Base-by-base conservation (phyloP, 2,329 filamentous ascomycete species). In the Aspergillus ochraceoroseus region DNA sequence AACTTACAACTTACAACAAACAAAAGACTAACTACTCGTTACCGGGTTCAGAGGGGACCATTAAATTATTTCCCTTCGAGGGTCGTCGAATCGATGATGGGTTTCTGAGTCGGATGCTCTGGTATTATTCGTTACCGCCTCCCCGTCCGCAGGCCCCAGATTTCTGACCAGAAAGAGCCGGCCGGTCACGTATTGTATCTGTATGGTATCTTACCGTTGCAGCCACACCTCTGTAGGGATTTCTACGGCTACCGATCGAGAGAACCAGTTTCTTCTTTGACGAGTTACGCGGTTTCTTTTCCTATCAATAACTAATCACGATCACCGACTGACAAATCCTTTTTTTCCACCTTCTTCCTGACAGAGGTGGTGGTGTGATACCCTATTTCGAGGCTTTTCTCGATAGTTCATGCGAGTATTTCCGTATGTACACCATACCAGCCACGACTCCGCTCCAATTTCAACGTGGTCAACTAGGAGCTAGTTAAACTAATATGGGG, bases 201-300 rank as follows among this genome's bases (percentile, higher is more conserved):
- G 29, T 38, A 43, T 33, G 13, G 46, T 47, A 44, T 41, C 29
- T 32, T 51, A 51, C 45, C 9, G 33, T 39, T 41, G 41, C 47
- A 50, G 40, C 46, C 43, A 46, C 46, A 46, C 22, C 23, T 20
- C 15, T 12, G 15, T n/a, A n/a, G n/a, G n/a, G 20, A 32, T 14
- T 33, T 12, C 22, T 35, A 27, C 32, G 23, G 38, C 32, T n/a
- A 34, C 13, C 3, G 3, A 31, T 7, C 17, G 12, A 40, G 19
- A 18, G n/a, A n/a, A 25, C 23, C 17, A 25, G 9, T n/a, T n/a
- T 32, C 8, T 20, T 7, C 36, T 18, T 32, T 25, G 8, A n/a
- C n/a, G n/a, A n/a, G n/a, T n/a, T 25, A 25, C 13, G n/a, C 7
- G 23, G 15, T 7, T 5, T 5, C 5, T 8, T 8, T 25, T 11